A percentile compares a stretch with the other conserved stretches of the same genome.
These are phyloP conservation scores for Ephemerocybe angulata DNA, from an alignment of 768 basidiomycete genomes.

Conservation along the genomic window DNA sequence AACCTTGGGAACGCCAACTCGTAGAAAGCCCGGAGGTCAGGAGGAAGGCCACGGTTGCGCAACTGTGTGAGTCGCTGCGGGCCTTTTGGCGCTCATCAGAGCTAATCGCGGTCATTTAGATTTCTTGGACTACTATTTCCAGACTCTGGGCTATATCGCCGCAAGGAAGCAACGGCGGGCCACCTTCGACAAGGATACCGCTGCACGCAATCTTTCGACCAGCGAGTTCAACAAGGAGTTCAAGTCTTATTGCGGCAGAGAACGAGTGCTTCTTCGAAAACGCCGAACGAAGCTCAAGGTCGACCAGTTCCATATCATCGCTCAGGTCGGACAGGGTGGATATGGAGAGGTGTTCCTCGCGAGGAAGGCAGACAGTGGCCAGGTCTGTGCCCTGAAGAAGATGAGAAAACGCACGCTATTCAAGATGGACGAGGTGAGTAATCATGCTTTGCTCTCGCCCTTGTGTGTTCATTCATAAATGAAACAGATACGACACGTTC, in stretches of 20 bases:
- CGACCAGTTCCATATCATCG: constrained; percentile 97
- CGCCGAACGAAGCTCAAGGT: constrained; percentile 90
- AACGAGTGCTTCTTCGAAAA: constrained; percentile 87
- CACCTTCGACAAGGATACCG: constrained; percentile 80
- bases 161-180: constrained; percentile 80
- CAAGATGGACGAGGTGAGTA: constrained; percentile 94
- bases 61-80: constrained; percentile 66
- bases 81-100: not conserved
- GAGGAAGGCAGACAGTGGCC: constrained; percentile 90
- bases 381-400: constrained; percentile 96
- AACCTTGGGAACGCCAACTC: constrained; percentile 84
- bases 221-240: constrained; percentile 73
- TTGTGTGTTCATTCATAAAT: constrained; percentile 1
- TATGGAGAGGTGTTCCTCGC: constrained; percentile 98
- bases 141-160: constrained; percentile 85
- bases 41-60: constrained; percentile 94
- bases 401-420: constrained; percentile 92
- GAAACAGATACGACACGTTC: constrained; percentile 86
- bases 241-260: constrained; percentile 89
- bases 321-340: constrained; percentile 97
- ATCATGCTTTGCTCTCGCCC: not conserved
- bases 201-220: constrained; percentile 54
- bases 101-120: constrained; percentile 41
- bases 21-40: constrained; percentile 84
- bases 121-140: constrained; percentile 98